These are phyloP conservation scores for Fusarium sp. DNA, from an alignment of 2,329 filamentous ascomycete genomes.

Conservation along the genomic window DNA sequence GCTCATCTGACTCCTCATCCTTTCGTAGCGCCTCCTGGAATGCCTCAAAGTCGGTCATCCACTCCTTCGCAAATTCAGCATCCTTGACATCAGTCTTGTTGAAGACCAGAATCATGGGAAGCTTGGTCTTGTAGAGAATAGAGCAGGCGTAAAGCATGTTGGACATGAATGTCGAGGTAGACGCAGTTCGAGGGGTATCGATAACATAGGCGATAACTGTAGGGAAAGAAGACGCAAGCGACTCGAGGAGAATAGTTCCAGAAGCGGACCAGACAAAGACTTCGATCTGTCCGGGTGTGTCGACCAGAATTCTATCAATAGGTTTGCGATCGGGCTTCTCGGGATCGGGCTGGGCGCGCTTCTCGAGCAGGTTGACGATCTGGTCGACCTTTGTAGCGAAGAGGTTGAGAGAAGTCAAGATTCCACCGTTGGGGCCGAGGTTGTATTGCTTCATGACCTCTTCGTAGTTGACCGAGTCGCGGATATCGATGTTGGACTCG, in stretches of 20 bases:
- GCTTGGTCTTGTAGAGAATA: conserved; percentile 97
- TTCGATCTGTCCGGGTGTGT: conserved; percentile 97
- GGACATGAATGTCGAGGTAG: conserved; percentile 98
- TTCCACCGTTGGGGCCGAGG: conserved; percentile 95
- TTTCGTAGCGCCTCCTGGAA: conserved; percentile 87
- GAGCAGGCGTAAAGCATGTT: conserved; percentile 99
- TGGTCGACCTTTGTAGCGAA: conserved; percentile 99
- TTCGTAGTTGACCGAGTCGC: conserved; percentile 98
- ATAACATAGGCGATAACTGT: conserved; percentile 98
- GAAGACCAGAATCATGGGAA: conserved; percentile 98
- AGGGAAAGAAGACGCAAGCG: conserved; percentile 91
- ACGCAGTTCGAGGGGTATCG: conserved; percentile 92
- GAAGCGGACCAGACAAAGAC: conserved; percentile 99
- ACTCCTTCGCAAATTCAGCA: conserved; percentile 91
- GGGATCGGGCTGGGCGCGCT: conserved; percentile 76
- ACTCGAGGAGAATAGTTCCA: conserved; percentile 92
- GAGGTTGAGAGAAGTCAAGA: conserved; percentile 93
- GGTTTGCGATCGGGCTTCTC: conserved; percentile 69
- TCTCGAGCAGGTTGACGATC: conserved; percentile 88
- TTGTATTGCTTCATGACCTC: conserved; percentile 99
- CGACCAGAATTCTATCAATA: conserved; percentile 87
- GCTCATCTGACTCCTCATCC: conserved; percentile 82
- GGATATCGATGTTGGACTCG: conserved; percentile 97
- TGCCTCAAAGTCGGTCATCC: conserved; percentile 99
- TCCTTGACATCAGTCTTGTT: conserved; percentile 98